Conservation (phyloP, 805 yeast species). For the Brettanomyces nanus region DNA sequence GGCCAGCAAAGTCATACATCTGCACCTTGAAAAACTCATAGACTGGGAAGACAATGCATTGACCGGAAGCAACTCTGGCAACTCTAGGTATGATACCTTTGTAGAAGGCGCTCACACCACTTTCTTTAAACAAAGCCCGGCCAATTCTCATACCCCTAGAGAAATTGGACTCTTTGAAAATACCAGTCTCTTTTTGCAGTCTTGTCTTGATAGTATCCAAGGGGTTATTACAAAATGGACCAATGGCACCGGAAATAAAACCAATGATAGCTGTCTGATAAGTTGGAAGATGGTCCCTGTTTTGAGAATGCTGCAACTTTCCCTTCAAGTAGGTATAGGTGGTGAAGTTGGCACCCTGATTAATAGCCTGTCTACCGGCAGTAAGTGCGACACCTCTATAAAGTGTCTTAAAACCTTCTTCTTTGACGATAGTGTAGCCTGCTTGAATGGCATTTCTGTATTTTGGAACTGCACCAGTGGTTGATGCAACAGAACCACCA, state of each 20-base stretch:
- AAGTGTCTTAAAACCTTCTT: slow-evolving; percentile 83
- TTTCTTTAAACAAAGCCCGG: slow-evolving; percentile 72
- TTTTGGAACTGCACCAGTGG: slow-evolving; percentile 47
- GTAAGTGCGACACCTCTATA: slow-evolving; percentile 94
- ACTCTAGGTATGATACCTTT: slow-evolving; percentile 98
- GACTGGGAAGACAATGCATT: slow-evolving; percentile 96
- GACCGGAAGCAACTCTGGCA: slow-evolving; percentile 99
- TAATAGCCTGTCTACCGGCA: slow-evolving; percentile 96
- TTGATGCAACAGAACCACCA: slow-evolving; percentile 35
- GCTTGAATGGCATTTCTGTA: slow-evolving; percentile 93
- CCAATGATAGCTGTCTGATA: slow-evolving; percentile 95
- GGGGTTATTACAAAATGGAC: slow-evolving; percentile 97
- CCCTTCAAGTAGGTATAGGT: slow-evolving; percentile 83
- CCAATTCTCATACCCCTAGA: slow-evolving; percentile 78
- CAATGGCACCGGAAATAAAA: slow-evolving; percentile 89
- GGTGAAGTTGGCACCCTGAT: slow-evolving; percentile 97
- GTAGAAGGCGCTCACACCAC: slow-evolving; percentile 82
- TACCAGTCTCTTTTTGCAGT: slow-evolving; percentile 81
- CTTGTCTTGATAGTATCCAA: slow-evolving; percentile 95
- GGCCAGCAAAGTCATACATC: slow-evolving; percentile 35
- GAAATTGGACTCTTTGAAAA: slow-evolving; percentile 56
- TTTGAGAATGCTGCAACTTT: slow-evolving; percentile 54
- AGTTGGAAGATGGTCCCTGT: slow-evolving; percentile 58
- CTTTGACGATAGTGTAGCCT: slow-evolving; percentile 69
- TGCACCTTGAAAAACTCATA: slow-evolving; percentile 78